Evolutionary conservation across 805 yeast genomes (phyloP), one percentile per base, ranked within the genome.

Genomic region (Kodamaea leandrae): DNA sequence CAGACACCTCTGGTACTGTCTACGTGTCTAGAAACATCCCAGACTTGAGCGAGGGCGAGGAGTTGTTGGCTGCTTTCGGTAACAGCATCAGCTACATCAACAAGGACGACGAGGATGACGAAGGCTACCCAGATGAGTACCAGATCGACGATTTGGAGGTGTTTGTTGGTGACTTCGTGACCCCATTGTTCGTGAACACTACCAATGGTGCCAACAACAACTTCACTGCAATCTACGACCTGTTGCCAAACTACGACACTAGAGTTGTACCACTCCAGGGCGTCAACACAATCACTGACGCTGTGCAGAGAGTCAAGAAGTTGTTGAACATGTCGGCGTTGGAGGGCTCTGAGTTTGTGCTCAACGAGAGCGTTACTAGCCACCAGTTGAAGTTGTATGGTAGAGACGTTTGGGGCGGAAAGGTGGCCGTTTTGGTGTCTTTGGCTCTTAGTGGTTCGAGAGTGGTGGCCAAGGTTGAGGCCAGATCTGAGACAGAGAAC

Each of bases 111-210:
- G 84, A 87, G 51, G 82, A 87, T 36, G 83, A 71, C 40, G 95
- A 84, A 49, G 97, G 96, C 13, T 86, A 83, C 74, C 85, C 84
- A 50, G 98, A 93, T 63, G 96, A 90, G 64, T 93, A 91, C 64
- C 93, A 83, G 60, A 78, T 93, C 50, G 97, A 88, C 63, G 84
- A 83, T 43, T 71, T 89, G 54, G 80, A 77, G 43, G 60, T 91
- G 42, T 65, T 66, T 6, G 80, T 93, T 7, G 96, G 96, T 26
- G 97, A 89, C 60, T 91, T 81, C 64, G 72, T 88, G 43, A 64
- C 70, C 41, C 95, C 96, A 39, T 72, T 88, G 17, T 87, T 78
- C 60, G 43, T 40, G 25, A 40, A 40, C 39, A 40, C 43, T 23
- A 40, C 43, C 25, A 35, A 29, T 20, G 43, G 43, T 28, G 43